Evolutionary conservation across 2,329 filamentous ascomycete genomes (phyloP).

Genomic region (Ceratocystis papillata): DNA sequence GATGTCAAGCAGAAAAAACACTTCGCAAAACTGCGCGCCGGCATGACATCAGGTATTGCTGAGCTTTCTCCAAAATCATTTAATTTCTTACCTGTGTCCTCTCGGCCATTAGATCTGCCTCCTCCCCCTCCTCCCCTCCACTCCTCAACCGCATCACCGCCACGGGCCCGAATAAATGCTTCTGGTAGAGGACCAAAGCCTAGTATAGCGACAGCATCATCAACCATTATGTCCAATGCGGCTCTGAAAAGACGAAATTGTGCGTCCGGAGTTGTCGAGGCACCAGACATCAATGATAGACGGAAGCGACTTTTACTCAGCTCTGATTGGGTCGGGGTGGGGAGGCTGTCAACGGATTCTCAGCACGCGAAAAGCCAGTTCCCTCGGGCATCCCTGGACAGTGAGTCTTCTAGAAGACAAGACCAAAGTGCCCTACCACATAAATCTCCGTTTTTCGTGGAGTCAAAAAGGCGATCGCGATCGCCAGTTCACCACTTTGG

Average conservation of each 20-base stretch:
- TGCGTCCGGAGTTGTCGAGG: not conserved
- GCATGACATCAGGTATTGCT: not conserved
- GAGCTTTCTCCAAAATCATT: slow-evolving; percentile 12
- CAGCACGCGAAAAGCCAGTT: not conserved
- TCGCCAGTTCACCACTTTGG: not conserved
- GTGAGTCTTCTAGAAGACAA: not conserved
- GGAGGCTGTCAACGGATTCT: not conserved
- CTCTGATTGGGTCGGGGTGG: slow-evolving; percentile 15
- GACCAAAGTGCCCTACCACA: not conserved
- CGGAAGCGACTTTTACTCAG: slow-evolving; percentile 11
- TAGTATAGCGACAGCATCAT: not conserved
- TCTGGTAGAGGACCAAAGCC: not conserved
- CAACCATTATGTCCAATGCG: not conserved
- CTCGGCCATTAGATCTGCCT: not conserved
- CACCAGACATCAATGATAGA: not conserved
- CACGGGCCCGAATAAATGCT: not conserved
- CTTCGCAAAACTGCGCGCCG: slow-evolving; percentile 29
- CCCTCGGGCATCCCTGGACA: not conserved
- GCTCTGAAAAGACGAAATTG: not conserved
- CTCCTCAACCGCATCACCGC: not conserved
- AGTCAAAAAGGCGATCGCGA: not conserved
- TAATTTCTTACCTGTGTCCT: slow-evolving; percentile 6
- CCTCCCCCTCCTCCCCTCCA: not conserved
- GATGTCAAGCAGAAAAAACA: slow-evolving; percentile 32
- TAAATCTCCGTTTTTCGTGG: slow-evolving; percentile 12